Evolutionary conservation across 176 grass and related monocot genomes (phyloP), one percentile per base, ranked within the genome.

Genomic region (Oryza glaberrima): DNA sequence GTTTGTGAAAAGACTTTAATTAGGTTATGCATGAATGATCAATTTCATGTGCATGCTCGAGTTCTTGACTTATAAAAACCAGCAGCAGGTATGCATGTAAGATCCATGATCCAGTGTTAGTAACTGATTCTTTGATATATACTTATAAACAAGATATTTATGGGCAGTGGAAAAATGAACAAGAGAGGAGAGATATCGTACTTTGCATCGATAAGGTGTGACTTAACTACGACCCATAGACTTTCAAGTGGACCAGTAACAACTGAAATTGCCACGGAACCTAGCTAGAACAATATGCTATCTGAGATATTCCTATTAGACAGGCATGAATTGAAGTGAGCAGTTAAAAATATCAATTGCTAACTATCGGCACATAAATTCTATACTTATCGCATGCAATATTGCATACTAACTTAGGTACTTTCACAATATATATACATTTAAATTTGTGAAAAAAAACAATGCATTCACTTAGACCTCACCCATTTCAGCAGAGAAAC

Each of bases 381-480:
- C 40, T 56, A 7, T 35, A 38, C 28, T 23, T 75, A 75, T 60
- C 74, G 28, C 84, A 86, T 83, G 88, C 32, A 69, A 90, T 90
- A 90, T 86, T 75, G 67, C 67, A 73, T 32, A 77, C 9, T 7
- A 7, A 40, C 15, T 64, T 81, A 14, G 49, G 49, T 40, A 69
- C 17, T 75, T 71, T 20, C 13, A 75, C 38, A 4, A 28, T 2
- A 48, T 61, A 61, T 4, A 48, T 61, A 61, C 10, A 32, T 32
- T 32, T 32, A 15, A 32, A 35, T 63, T 45, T 69, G 19, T 13
- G 3, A 25, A 81, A 32, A 30, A 12, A 77, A 9, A 77, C 1
- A 49, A 70, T 36, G 66, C 77, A 45, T 5, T 72, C 16, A 49
- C 44, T n/a, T 73, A 30, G 45, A 58, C 20, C 30, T 51, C 60